Evolutionary conservation across 2,329 filamentous ascomycete species (phyloP), one percentile per base, ranked within the genome.

Genomic region (Diaporthe sp.): DNA sequence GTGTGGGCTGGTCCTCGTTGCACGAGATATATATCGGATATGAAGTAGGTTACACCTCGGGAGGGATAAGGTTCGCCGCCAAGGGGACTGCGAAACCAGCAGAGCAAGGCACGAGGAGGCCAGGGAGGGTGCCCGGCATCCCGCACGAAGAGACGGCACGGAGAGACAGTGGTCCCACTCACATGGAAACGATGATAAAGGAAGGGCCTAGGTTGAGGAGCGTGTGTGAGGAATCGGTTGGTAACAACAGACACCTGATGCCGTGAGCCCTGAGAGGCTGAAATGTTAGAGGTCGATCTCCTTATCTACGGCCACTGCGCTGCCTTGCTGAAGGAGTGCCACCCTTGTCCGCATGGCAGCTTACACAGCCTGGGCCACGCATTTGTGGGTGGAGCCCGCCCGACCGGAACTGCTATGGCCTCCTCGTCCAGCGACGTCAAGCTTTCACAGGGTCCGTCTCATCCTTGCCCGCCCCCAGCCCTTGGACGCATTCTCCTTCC

Each of bases 31-130:
- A 31, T 60, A 42, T 37, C 58, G 58, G 22, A 12, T 42, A 19
- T 19, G 31, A 42, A 65, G 60, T 28, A 68, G 46, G 46, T 68
- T 68, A 53, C 15, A 55, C 49, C 46, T 68, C 65, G 65, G 65
- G 6, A 28, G 49, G 39, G 46, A 53, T 68, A 68, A 53, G 15
- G 46, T 68, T 68, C 65, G 28, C 22, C 65, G 65, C 65, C 65
- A 68, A 68, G 65, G n/a, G 65, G 31, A 68, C 46, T 68, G 65
- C 65, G 65, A 68, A 68, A 53, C 62, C 61, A 34, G 61, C 42
- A 39, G 46, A 28, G 65, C 46, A 53, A 25, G 22, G 65, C 28
- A n/a, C 3, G 44, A n/a, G 57, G 57, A 15, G 10, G 10, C 13
- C 6, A 60, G 34, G 57, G 37, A 37, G 58, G 37, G 31, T 22